Base-by-base conservation (phyloP, 164 flowering plant genomes). In the Sedum album region DNA sequence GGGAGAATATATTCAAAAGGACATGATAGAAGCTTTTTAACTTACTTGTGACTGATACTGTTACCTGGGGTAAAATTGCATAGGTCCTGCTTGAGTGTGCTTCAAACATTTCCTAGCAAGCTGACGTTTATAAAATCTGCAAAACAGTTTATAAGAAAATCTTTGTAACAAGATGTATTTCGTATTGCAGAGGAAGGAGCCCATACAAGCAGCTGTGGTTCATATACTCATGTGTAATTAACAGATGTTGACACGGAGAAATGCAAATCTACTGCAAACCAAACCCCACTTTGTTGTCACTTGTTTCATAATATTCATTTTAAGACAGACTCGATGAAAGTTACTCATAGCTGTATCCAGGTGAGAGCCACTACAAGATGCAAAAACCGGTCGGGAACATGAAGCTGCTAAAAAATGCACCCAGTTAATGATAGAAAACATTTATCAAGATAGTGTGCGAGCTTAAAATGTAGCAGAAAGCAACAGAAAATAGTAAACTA, bases 191-290 rank as follows among this genome's bases (percentile, higher is more conserved):
- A 26, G 6, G 17, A 57, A 26, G 62, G 62, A 57, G 62, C 62
- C 62, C 62, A 57, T 25, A 57, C 33, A 28, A 28, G 62, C 5
- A 57, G 62, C 62, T 57, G 62, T 57, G 62, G 62, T 44, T 57
- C 62, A 57, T 55, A 57, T 14, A 13, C 62, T 57, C 62, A 57
- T 57, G 15, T 28, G 2, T 10, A 28, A 11, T 28, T 28, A 57
- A 57, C 62, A 28, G 62, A 57, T 30, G 11, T 57, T 26, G 62
- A 26, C 33, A 57, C 14, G 33, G 62, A 26, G 62, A 57, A 55
- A 55, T 26, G 25, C 60, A 55, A 55, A 31, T 55, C 60, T 55
- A 21, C 6, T 11, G 14, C 17, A 55, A 55, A 55, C 11, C 14
- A 55, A 55, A 55, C 60, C 60, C 60, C 60, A 55, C 60, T 8